Percentiles rank a stretch among this genome's conserved stretches.
These are phyloP conservation scores for Mycena pura DNA, from an alignment of 768 basidiomycete species.

Conservation along the genomic window DNA sequence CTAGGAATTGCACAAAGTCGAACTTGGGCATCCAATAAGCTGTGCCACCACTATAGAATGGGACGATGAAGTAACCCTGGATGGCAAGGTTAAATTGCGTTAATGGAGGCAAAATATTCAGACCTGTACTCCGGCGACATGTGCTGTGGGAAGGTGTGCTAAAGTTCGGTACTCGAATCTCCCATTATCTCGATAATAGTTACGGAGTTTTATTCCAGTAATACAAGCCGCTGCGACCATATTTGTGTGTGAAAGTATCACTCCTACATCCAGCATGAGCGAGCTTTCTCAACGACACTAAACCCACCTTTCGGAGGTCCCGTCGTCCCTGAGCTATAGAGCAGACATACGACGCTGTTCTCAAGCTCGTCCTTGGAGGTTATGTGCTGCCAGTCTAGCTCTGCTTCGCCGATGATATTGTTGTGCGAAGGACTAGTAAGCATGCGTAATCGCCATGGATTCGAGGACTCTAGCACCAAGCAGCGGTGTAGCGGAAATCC, in stretches of 20 bases:
- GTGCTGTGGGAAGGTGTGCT: constrained; percentile 18
- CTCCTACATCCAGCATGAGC: constrained; percentile 5
- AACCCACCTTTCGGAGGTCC: constrained; percentile 20
- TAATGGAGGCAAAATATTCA: not conserved
- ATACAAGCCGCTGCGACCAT: not conserved
- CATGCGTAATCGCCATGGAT: constrained; percentile 9
- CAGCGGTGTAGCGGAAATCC: constrained; percentile 16
- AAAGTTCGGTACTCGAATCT: constrained; percentile 19
- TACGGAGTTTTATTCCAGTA: not conserved
- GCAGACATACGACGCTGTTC: constrained; percentile 17
- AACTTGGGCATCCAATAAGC: constrained; percentile 24
- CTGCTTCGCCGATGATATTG: constrained; percentile 12
- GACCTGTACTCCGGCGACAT: constrained; percentile 16
- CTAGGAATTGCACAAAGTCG: constrained; percentile 19
- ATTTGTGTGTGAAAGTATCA: constrained; percentile 23
- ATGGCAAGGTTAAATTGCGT: not conserved
- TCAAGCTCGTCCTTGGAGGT: constrained; percentile 14
- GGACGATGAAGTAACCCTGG: constrained; percentile 15
- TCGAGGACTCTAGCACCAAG: constrained; percentile 11
- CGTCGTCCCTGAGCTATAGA: constrained; percentile 21
- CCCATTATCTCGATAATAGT: not conserved
- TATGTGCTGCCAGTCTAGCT: constrained; percentile 20
- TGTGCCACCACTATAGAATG: constrained; percentile 12
- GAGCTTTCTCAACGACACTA: not conserved
- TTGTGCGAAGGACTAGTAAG: constrained; percentile 6